Percentiles rank a stretch among this genome's conserved stretches.
Conservation (phyloP, 2,329 filamentous ascomycete genomes). For the Claviceps maximensis region DNA sequence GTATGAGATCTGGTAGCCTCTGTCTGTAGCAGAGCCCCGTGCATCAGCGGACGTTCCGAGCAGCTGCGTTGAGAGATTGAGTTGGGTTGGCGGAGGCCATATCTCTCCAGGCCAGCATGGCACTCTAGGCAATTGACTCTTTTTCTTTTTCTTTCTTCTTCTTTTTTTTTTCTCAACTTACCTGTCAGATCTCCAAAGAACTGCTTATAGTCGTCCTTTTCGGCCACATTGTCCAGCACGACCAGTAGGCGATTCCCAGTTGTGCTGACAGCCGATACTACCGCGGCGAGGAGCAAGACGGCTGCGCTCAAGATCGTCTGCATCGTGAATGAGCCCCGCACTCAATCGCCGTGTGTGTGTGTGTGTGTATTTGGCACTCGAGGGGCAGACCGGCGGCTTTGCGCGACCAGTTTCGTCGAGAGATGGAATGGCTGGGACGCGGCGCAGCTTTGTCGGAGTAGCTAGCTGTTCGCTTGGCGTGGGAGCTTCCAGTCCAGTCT, state of each 20-base stretch:
- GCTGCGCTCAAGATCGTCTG: conserved; percentile 60
- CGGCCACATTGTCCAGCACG: conserved; percentile 67
- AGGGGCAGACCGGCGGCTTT: background rate
- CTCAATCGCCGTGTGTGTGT: background rate
- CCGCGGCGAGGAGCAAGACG: conserved; percentile 50
- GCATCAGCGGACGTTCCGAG: conserved; percentile 11
- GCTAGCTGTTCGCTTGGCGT: conserved; percentile 3
- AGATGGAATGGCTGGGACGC: background rate
- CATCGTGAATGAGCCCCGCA: conserved; percentile 35
- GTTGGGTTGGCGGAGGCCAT: background rate
- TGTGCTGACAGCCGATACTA: conserved; percentile 65
- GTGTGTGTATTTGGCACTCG: no score
- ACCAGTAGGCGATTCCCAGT: conserved; percentile 71
- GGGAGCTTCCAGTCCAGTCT: conserved; percentile 4
- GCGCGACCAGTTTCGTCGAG: background rate
- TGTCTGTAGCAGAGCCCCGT: conserved; percentile 36
- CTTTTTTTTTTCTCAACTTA: conserved; percentile 23
- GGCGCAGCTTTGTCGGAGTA: background rate
- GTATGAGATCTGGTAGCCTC: conserved; percentile 71
- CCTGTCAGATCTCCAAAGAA: conserved; percentile 63
- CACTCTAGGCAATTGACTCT: background rate
- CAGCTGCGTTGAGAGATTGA: background rate
- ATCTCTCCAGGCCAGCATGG: background rate
- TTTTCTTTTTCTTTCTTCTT: no score
- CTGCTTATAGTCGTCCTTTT: conserved; percentile 71